Evolutionary conservation across 805 yeast genomes (phyloP).

Genomic region (Komagataella pseudopastoris): DNA sequence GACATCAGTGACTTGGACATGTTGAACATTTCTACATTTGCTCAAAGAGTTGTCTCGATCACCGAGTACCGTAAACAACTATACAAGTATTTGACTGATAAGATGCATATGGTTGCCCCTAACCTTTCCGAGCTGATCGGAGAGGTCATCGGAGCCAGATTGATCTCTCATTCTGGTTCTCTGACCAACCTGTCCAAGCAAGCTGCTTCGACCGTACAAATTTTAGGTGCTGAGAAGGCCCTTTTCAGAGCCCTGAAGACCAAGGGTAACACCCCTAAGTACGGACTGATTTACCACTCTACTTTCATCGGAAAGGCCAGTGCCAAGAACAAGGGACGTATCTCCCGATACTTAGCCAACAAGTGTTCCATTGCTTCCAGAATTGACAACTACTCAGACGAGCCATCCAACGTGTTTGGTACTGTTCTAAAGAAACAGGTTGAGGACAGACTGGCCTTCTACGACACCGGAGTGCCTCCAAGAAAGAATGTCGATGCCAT

Average conservation of each 20-base stretch:
- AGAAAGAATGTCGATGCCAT: conserved; percentile 93
- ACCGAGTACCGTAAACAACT: conserved; percentile 81
- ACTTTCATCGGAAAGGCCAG: conserved; percentile 96
- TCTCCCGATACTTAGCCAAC: conserved; percentile 96
- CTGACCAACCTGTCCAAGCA: conserved; percentile 91
- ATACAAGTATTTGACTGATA: conserved; percentile 78
- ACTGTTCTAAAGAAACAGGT: conserved; percentile 88
- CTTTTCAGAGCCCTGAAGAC: conserved; percentile 97
- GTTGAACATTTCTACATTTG: conserved; percentile 82
- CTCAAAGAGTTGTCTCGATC: conserved; percentile 83
- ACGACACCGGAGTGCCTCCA: conserved; percentile 93
- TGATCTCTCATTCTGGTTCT: conserved; percentile 97
- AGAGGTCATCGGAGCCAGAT: conserved; percentile 97
- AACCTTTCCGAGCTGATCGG: conserved; percentile 94
- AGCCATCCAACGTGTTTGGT: conserved; percentile 86
- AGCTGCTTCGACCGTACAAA: conserved; percentile 98
- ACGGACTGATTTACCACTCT: conserved; percentile 94
- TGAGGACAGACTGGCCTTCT: conserved; percentile 92
- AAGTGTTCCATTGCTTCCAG: conserved; percentile 98
- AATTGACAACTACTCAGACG: conserved; percentile 94
- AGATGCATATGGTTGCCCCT: conserved; percentile 97
- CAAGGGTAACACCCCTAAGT: conserved; percentile 96
- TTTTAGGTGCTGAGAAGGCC: conserved; percentile 98
- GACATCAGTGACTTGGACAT: conserved; percentile 92
- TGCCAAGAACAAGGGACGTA: conserved; percentile 98